Evolutionary conservation across 1,284 basidiomycete genomes (phyloP).

Genomic region (Cutaneotrichosporon mucoides): DNA sequence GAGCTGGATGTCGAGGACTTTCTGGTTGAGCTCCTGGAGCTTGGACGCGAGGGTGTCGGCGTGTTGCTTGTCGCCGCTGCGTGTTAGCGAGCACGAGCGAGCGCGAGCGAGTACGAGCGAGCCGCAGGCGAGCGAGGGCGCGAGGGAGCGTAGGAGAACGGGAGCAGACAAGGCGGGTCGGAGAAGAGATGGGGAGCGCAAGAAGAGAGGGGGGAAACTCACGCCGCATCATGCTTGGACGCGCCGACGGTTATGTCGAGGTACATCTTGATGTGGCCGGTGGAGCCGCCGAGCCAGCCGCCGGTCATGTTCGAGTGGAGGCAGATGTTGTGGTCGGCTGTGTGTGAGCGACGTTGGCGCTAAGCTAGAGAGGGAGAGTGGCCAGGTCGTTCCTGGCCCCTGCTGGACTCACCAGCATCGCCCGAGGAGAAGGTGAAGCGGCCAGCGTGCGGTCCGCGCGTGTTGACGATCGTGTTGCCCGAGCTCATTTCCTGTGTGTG

Average conservation of each 20-base stretch:
- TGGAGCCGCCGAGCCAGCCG: constrained; percentile 65
- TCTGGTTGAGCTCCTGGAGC: constrained; percentile 85
- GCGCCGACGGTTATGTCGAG: constrained; percentile 89
- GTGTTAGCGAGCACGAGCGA: background rate
- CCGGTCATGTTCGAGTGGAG: constrained; percentile 80
- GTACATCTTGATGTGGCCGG: constrained; percentile 86
- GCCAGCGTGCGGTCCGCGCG: constrained; percentile 81
- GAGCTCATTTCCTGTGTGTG: constrained; percentile 34
- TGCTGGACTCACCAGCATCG: constrained; percentile 57
- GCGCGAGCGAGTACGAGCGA: too few species aligned
- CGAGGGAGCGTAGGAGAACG: too few species aligned
- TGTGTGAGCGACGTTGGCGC: background rate
- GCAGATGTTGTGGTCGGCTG: constrained; percentile 93
- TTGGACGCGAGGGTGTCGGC: constrained; percentile 80
- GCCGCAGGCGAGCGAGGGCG: too few species aligned
- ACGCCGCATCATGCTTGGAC: constrained; percentile 63
- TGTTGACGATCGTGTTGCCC: constrained; percentile 63
- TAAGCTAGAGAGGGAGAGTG: background rate
- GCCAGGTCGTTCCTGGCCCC: too few species aligned
- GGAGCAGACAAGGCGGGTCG: too few species aligned
- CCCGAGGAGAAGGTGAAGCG: constrained; percentile 97
- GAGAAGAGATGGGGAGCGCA: too few species aligned
- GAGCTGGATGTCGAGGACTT: constrained; percentile 83
- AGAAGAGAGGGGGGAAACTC: background rate
- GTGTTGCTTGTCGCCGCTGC: constrained; percentile 54